Evolutionary conservation across 2,329 filamentous ascomycete species (phyloP), one percentile per base, ranked within the genome.

Genomic region (Tolypocladium cylindrosporum): DNA sequence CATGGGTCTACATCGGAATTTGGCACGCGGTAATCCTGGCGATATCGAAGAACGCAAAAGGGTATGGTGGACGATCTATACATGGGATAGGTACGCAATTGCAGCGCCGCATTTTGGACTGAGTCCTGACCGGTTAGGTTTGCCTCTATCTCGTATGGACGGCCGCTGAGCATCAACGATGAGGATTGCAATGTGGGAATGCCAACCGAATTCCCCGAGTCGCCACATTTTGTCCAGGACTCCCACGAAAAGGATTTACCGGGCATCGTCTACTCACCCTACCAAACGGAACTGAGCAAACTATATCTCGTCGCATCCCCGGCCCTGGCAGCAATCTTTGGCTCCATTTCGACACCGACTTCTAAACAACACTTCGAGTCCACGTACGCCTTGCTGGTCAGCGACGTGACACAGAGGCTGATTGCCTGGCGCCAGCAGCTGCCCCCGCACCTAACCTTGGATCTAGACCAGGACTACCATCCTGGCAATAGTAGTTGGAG

Each of bases 21-120:
- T 42, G 69, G 67, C 41, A 65, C 72, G 60, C 1, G 45, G 36
- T n/a, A 10, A 54, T 45, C 4, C 61, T 1, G 65, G 66, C 34
- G 62, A 66, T 16, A 62, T 64, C 7, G 72, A 75, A 56, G 71
- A 74, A 54, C 63, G 72, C 41, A 73, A 73, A 60, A 60, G 73
- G 19, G 67, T 73, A 0, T 75, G 72, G 72, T 75, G 73, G 73
- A 73, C 72, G 1, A 69, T 75, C 2, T 75, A 75, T 52, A 74
- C 72, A 1, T 75, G 72, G 72, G 73, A 75, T 50, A 63, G 72
- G 62, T 75, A 54, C 4, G 56, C 27, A 8, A 34, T 19, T 34
- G 34, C 27, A 39, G n/a, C 34, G 14, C 34, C 34, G 50, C 31
- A n/a, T 43, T n/a, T 5, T 3, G 50, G n/a, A 34, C 11, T 50